Evolutionary conservation across 148 eudicot species (phyloP), one percentile per base, ranked within the genome.

Genomic region (Amaranthus cruentus): DNA sequence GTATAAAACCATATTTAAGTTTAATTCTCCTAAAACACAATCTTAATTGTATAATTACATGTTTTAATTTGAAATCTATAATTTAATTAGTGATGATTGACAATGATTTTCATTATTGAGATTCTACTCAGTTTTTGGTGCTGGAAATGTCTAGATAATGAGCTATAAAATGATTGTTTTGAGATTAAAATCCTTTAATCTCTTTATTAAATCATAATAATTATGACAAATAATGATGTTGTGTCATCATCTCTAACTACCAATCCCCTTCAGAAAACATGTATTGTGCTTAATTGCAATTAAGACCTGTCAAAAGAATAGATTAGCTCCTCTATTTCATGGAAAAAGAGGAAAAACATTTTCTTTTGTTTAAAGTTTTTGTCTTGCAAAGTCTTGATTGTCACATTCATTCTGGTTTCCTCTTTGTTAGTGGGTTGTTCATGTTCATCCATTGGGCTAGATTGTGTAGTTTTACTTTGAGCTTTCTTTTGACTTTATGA

Each of bases 401-500:
- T 28, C 38, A 28, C 38, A 28, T 28, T 28, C 38, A 28, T 28
- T 51, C 14, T 57, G 57, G 51, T 65, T 66, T 28, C 38, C 38
- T 59, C 43, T 44, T 65, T 14, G 62, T 11, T 71, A 44, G 55
- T 75, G 73, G 69, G 70, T 66, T 57, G 61, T 69, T 78, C 47
- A 70, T 62, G 60, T 66, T 68, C 53, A 58, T 73, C 73, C 38
- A 70, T 10, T 59, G 56, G 60, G 75, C 77, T 53, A 68, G 10
- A 67, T 63, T 79, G 53, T 47, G 65, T 66, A 68, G 78, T 79
- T 79, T 79, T 74, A 18, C 70, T 49, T 79, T 63, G 74, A 49
- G 69, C 71, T 56, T 70, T 49, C 78, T 79, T 74, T 79, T 70
- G 82, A 75, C 82, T 75, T 70, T 18, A 63, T 44, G 15, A 71